Evolutionary conservation across 176 grass and related monocot genomes (phyloP).

Genomic region (Chrysopogon serrulatus): DNA sequence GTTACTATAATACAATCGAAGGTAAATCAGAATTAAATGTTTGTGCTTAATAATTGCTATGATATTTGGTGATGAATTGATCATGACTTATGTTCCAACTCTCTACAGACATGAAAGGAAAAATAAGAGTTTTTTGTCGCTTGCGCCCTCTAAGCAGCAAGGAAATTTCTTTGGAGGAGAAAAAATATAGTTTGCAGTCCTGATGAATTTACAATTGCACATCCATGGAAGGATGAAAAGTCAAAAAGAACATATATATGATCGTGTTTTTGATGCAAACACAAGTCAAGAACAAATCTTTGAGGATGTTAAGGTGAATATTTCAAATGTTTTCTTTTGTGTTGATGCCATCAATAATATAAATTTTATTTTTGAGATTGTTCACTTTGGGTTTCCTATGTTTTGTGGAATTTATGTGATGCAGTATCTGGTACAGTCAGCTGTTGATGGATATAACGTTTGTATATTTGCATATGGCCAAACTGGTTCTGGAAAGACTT

Average conservation of each 20-base stretch:
- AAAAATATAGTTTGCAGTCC: constrained; percentile 55
- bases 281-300: constrained; percentile 87
- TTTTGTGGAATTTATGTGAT: constrained; percentile 18
- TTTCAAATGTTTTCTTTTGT: constrained; percentile 13
- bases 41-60: background rate
- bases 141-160: constrained; percentile 78
- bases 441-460: constrained; percentile 98
- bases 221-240: constrained; percentile 99
- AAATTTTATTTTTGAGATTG: background rate
- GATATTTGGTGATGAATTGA: background rate
- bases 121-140: constrained; percentile 94
- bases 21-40: constrained; percentile 34
- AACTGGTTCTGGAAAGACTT: constrained; percentile 99
- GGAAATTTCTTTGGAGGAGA: constrained; percentile 65
- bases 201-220: constrained; percentile 94
- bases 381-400: background rate
- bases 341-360: background rate
- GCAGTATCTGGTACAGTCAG: constrained; percentile 98
- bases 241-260: constrained; percentile 95
- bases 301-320: constrained; percentile 86
- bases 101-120: constrained; percentile 94
- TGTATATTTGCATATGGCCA: constrained; percentile 99
- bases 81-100: background rate
- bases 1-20: constrained; percentile 99
- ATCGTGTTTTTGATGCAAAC: constrained; percentile 79